These are phyloP conservation scores for Colletotrichum tofieldiae DNA, from an alignment of 2,329 filamentous ascomycete genomes.

Conservation along the genomic window DNA sequence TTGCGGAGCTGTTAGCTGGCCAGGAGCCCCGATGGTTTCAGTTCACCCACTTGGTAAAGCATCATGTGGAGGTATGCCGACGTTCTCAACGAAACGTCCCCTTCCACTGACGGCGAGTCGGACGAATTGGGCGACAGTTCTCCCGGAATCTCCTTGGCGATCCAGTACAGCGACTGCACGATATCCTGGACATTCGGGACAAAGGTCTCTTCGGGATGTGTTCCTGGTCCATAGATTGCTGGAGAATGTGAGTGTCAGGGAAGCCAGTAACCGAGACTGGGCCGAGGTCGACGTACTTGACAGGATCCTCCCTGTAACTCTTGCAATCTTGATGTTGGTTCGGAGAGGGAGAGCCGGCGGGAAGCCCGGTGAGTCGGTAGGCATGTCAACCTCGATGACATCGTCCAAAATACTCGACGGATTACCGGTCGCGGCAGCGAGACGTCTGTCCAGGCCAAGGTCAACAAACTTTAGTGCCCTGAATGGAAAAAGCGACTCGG, in stretches of 20 bases:
- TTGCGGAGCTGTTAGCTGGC: background rate
- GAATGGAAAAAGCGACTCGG: no score
- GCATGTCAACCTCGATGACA: conserved; percentile 30
- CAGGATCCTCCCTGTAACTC: conserved; percentile 33
- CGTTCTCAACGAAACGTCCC: conserved; percentile 50
- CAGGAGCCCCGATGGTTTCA: no score
- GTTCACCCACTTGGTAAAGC: conserved; percentile 50
- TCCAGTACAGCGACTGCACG: conserved; percentile 46
- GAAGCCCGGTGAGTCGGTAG: conserved; percentile 24
- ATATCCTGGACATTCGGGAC: conserved; percentile 53
- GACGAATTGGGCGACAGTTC: conserved; percentile 45
- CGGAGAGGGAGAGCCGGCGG: conserved; percentile 14
- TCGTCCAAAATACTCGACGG: conserved; percentile 37
- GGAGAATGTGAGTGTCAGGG: conserved; percentile 43
- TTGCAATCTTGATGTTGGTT: conserved; percentile 38
- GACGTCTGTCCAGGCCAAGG: conserved; percentile 18
- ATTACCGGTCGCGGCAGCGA: conserved; percentile 37
- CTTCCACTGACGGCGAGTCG: conserved; percentile 31
- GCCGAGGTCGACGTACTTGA: background rate
- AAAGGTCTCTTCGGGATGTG: conserved; percentile 50
- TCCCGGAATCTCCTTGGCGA: conserved; percentile 44
- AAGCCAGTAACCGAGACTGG: conserved; percentile 35
- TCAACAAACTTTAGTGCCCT: background rate
- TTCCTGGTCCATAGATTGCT: conserved; percentile 51
- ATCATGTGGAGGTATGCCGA: conserved; percentile 52